A percentile compares a stretch with the other conserved stretches of the same genome.
Evolutionary conservation across 768 basidiomycete species (phyloP).

Genomic region (Phaeotremella fagi): DNA sequence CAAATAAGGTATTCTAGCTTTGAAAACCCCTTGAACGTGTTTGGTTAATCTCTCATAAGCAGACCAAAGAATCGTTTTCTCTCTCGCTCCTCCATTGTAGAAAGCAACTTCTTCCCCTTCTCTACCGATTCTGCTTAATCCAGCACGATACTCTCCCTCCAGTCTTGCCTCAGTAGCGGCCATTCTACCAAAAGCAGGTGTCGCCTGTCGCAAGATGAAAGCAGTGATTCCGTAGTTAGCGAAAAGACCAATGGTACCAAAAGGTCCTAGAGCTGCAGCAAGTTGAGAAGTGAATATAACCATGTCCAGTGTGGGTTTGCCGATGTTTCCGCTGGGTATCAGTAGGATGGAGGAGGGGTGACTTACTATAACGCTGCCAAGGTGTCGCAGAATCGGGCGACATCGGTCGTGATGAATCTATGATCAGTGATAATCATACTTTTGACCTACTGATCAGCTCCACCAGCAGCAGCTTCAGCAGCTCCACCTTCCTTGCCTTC

Average conservation of each 20-base stretch:
- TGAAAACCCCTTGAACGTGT: slow-evolving; percentile 88
- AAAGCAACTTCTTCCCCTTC: slow-evolving; percentile 96
- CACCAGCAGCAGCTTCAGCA: slow-evolving; percentile 52
- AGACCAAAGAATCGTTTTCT: slow-evolving; percentile 70
- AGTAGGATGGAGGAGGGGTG: background rate
- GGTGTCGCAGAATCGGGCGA: slow-evolving; percentile 80
- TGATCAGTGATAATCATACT: background rate
- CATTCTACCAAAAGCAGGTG: slow-evolving; percentile 85
- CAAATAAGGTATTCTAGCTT: slow-evolving; percentile 53
- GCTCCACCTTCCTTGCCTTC: slow-evolving; percentile 11
- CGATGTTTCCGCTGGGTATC: slow-evolving; percentile 69
- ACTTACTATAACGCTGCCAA: slow-evolving; percentile 82
- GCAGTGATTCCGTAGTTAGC: slow-evolving; percentile 83
- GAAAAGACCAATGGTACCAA: slow-evolving; percentile 76
- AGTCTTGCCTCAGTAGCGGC: slow-evolving; percentile 81
- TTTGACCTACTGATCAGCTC: slow-evolving; percentile 63
- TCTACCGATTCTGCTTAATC: slow-evolving; percentile 75
- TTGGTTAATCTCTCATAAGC: slow-evolving; percentile 76
- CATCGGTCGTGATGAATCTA: slow-evolving; percentile 80
- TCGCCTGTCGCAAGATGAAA: slow-evolving; percentile 71
- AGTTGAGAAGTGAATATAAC: slow-evolving; percentile 89
- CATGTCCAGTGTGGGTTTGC: slow-evolving; percentile 87
- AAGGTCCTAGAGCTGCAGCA: slow-evolving; percentile 73
- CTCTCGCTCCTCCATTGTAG: slow-evolving; percentile 80
- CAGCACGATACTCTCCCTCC: slow-evolving; percentile 86